phyloP scores from a whole-genome alignment of 306 rosid species.

The Lotus japonicus region DNA sequence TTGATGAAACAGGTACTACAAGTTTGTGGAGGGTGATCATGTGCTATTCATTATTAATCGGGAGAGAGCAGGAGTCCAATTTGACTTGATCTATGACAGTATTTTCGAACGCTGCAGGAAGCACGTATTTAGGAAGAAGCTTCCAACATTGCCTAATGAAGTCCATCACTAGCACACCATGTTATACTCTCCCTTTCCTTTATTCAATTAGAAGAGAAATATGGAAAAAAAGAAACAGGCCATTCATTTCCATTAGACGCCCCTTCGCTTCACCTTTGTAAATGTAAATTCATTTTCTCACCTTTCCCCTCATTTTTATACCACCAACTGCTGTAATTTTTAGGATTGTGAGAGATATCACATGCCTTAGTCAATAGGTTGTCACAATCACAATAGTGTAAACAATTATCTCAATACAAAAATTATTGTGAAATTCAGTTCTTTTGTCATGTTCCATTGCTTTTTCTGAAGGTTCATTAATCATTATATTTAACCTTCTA shows the following conservation, averaged over 20 bases:
- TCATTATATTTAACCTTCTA: no score
- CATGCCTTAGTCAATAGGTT: conserved; percentile 23
- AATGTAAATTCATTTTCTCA: conserved; percentile 12
- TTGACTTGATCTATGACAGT: conserved; percentile 80
- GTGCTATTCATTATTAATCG: conserved; percentile 68
- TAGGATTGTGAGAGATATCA: conserved; percentile 27
- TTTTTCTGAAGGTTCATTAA: no score
- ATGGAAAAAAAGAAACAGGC: background rate
- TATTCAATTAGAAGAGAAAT: conserved; percentile 3
- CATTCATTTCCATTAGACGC: conserved; percentile 13
- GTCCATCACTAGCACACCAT: conserved; percentile 35
- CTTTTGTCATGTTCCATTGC: background rate
- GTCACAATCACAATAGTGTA: conserved; percentile 16
- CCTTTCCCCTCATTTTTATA: background rate
- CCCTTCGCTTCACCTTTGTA: conserved; percentile 20
- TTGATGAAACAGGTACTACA: conserved; percentile 73
- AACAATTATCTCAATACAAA: background rate
- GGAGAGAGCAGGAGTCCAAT: conserved; percentile 94
- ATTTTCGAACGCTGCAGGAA: conserved; percentile 95
- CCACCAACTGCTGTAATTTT: conserved; percentile 11
- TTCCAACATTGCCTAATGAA: conserved; percentile 69
- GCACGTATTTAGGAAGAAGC: conserved; percentile 69
- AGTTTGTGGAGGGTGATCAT: conserved; percentile 88
- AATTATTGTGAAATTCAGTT: background rate
- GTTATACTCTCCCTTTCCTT: background rate